Percentiles rank a stretch among this genome's conserved stretches.
These are phyloP conservation scores for Exutisphaerella laricina DNA, from an alignment of 2,329 filamentous ascomycete genomes.

Conservation along the genomic window DNA sequence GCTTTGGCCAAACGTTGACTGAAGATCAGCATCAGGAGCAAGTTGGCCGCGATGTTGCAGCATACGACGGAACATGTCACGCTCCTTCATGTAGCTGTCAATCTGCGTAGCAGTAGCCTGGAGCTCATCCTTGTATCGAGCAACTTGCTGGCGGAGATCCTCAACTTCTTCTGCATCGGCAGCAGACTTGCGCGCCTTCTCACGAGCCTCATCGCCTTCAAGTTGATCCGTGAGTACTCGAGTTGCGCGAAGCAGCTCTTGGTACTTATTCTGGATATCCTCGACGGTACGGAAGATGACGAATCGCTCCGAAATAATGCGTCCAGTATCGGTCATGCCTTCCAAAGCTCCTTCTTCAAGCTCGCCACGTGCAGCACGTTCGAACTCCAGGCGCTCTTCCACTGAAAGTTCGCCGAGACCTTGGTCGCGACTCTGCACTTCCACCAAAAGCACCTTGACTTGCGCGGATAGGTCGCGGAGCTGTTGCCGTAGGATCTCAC, in stretches of 20 bases:
- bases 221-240: constrained; percentile 81
- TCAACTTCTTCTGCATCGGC: constrained; percentile 61
- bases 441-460: constrained; percentile 83
- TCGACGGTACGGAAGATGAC: constrained; percentile 80
- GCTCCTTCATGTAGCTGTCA: constrained; percentile 90
- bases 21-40: constrained; percentile 56
- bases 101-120: constrained; percentile 74
- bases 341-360: constrained; percentile 64
- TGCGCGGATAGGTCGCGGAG: constrained; percentile 85
- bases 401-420: constrained; percentile 65
- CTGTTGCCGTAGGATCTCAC: constrained; percentile 75
- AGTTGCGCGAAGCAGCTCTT: constrained; percentile 74
- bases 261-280: constrained; percentile 82
- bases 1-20: constrained; percentile 66
- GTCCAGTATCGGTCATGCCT: constrained; percentile 76
- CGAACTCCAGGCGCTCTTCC: constrained; percentile 68
- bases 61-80: constrained; percentile 96
- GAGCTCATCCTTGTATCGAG: constrained; percentile 78
- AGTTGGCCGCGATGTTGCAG: constrained; percentile 67
- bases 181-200: constrained; percentile 49
- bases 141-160: constrained; percentile 64
- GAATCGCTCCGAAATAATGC: constrained; percentile 83
- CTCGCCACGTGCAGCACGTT: constrained; percentile 71
- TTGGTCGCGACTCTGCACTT: constrained; percentile 75
- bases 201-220: constrained; percentile 80